Percentiles rank a stretch among this genome's conserved stretches.
These are phyloP conservation scores for Crithidia thermophila DNA, from an alignment of 208 protist genomes.

Conservation along the genomic window DNA sequence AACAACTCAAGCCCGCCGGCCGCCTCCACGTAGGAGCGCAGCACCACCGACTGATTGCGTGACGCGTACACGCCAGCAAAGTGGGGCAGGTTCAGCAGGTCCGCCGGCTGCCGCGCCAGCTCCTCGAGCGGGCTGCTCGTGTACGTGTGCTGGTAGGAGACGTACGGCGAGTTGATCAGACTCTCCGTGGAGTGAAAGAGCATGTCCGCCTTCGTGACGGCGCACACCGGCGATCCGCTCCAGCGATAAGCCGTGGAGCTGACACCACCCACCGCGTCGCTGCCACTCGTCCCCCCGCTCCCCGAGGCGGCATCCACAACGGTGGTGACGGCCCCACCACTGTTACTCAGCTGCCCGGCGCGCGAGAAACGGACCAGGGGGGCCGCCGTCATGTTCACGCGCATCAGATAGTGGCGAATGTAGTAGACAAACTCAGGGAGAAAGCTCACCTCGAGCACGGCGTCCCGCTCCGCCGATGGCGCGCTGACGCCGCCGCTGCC, in stretches of 20 bases:
- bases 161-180: constrained; percentile 51
- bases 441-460: constrained; percentile 55
- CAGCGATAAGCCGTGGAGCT: constrained; percentile 9
- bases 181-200: constrained; percentile 58
- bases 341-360: neutral
- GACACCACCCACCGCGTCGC: neutral
- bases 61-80: constrained; percentile 60
- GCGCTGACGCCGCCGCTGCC: constrained; percentile 6
- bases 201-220: constrained; percentile 64
- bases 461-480: constrained; percentile 37
- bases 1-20: constrained; percentile 53
- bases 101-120: constrained; percentile 34
- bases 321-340: constrained; percentile 6
- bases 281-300: constrained; percentile 30
- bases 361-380: constrained; percentile 58
- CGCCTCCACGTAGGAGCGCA: constrained; percentile 36
- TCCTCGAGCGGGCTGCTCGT: constrained; percentile 53
- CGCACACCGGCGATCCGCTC: constrained; percentile 50
- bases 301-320: constrained; percentile 6
- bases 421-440: constrained; percentile 81
- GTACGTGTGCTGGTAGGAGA: constrained; percentile 57
- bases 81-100: constrained; percentile 50
- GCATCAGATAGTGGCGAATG: constrained; percentile 43
- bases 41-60: constrained; percentile 64
- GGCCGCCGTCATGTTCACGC: constrained; percentile 71